phyloP scores from a whole-genome alignment of 495 filamentous ascomycete species.

The Neurospora cerealis region DNA sequence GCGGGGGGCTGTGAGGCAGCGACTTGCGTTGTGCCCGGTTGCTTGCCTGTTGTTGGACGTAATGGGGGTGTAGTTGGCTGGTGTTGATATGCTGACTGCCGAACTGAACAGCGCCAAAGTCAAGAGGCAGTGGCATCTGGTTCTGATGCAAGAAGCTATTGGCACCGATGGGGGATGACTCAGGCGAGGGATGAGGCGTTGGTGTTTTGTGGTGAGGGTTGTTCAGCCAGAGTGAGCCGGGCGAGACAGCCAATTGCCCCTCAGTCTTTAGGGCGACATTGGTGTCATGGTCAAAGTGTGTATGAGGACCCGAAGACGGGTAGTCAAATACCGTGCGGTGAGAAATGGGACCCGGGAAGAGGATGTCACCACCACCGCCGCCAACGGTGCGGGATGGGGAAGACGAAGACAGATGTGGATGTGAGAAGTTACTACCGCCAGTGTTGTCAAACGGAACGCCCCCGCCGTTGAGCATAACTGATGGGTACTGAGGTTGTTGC shows the following conservation, averaged over 20 bases:
- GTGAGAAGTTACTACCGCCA: background rate
- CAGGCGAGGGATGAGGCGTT: background rate
- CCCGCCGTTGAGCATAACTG: background rate
- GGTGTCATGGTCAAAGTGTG: background rate
- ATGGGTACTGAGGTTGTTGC: background rate
- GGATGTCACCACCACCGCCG: background rate
- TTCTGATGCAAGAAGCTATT: background rate
- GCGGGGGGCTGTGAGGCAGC: background rate
- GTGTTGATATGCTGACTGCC: background rate
- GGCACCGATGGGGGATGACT: background rate
- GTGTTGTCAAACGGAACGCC: background rate
- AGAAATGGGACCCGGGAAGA: background rate
- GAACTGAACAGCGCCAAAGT: background rate
- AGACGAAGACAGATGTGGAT: background rate
- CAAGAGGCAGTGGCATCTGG: background rate
- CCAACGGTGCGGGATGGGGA: background rate
- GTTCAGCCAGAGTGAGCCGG: background rate
- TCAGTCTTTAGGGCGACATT: background rate
- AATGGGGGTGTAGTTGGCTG: background rate
- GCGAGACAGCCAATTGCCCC: background rate
- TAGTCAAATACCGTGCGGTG: background rate
- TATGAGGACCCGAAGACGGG: background rate
- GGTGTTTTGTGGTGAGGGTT: background rate
- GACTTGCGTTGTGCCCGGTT: background rate
- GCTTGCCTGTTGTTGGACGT: background rate